Conservation (phyloP, 1,139 yeast genomes). For the Pichia sp. region DNA sequence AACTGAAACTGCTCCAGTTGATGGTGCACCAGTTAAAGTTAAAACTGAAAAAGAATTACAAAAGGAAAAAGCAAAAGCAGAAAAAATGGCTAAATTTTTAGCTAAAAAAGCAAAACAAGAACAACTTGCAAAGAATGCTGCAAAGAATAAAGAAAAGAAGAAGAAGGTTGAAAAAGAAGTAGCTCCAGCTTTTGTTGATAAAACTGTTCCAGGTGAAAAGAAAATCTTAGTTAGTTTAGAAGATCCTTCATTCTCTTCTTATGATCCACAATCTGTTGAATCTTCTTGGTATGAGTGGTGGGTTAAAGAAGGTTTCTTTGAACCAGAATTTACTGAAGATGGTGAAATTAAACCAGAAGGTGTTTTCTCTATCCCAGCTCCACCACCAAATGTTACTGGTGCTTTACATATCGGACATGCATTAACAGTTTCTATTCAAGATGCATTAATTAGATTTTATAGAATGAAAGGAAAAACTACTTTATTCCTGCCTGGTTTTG, state of each 20-base stretch:
- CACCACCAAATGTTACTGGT: slow-evolving; percentile 99
- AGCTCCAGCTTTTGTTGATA: slow-evolving; percentile 70
- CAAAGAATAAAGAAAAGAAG: slow-evolving; percentile 41
- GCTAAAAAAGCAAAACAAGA: slow-evolving; percentile 88
- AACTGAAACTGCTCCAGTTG: slow-evolving; percentile 1
- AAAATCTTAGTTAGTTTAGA: slow-evolving; percentile 78
- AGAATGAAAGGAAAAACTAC: slow-evolving; percentile 98
- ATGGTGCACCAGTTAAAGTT: slow-evolving; percentile 6
- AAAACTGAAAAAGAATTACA: slow-evolving; percentile 78
- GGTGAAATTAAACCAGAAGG: slow-evolving; percentile 82
- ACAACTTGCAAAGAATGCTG: slow-evolving; percentile 35
- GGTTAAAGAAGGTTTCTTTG: slow-evolving; percentile 80
- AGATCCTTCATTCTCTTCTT: slow-evolving; percentile 90
- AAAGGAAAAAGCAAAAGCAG: slow-evolving; percentile 94
- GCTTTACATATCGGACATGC: slow-evolving; percentile 99
- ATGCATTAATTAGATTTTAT: slow-evolving; percentile 83
- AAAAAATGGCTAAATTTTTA: slow-evolving; percentile 87
- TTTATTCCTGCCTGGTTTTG: slow-evolving; percentile 91
- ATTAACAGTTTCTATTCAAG: slow-evolving; percentile 91
- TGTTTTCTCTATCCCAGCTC: slow-evolving; percentile 85
- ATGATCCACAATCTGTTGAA: slow-evolving; percentile 88
- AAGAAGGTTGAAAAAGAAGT: slow-evolving; percentile 70
- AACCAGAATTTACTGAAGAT: slow-evolving; percentile 73
- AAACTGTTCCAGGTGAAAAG: slow-evolving; percentile 85
- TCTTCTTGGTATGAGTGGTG: slow-evolving; percentile 99